These are phyloP conservation scores for Oryza meridionalis DNA, from an alignment of 176 grass and related monocot genomes.

Conservation along the genomic window DNA sequence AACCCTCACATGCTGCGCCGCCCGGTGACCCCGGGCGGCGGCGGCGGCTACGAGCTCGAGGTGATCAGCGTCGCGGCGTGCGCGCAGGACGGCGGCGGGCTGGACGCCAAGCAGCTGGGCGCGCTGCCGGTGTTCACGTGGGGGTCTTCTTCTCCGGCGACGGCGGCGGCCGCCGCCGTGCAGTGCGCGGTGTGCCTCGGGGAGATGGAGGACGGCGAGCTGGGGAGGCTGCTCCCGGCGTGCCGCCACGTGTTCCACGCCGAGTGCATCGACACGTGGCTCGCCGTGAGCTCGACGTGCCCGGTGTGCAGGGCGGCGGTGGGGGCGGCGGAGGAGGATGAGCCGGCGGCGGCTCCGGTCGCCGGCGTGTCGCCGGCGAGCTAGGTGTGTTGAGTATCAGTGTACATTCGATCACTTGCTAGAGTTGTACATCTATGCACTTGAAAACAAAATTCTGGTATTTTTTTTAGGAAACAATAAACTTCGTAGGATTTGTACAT, in stretches of 20 bases:
- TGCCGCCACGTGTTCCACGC: conserved; percentile 66
- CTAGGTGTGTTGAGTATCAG: not conserved
- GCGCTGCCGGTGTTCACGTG: conserved; percentile 52
- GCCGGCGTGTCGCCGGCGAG: not conserved
- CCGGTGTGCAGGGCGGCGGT: conserved; percentile 55
- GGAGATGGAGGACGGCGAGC: conserved; percentile 52
- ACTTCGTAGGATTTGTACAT: no score
- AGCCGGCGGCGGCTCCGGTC: not conserved
- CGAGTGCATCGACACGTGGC: conserved; percentile 64
- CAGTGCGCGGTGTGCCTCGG: conserved; percentile 60
- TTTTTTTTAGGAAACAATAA: not conserved
- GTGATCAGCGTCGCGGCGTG: not conserved
- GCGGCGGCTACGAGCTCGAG: conserved; percentile 19
- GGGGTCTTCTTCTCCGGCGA: not conserved
- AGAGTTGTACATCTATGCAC: not conserved
- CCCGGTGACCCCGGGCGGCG: not conserved
- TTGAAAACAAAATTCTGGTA: not conserved
- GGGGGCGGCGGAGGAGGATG: not conserved
- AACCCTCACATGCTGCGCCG: conserved; percentile 4
- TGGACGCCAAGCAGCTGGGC: conserved; percentile 47
- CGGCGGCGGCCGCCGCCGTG: not conserved
- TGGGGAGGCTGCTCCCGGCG: conserved; percentile 52
- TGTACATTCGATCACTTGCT: not conserved
- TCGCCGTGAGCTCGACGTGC: conserved; percentile 53
- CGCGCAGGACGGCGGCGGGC: conserved; percentile 10